These are phyloP conservation scores for Plectosphaerella cucumerina DNA, from an alignment of 2,329 filamentous ascomycete genomes.

Conservation along the genomic window DNA sequence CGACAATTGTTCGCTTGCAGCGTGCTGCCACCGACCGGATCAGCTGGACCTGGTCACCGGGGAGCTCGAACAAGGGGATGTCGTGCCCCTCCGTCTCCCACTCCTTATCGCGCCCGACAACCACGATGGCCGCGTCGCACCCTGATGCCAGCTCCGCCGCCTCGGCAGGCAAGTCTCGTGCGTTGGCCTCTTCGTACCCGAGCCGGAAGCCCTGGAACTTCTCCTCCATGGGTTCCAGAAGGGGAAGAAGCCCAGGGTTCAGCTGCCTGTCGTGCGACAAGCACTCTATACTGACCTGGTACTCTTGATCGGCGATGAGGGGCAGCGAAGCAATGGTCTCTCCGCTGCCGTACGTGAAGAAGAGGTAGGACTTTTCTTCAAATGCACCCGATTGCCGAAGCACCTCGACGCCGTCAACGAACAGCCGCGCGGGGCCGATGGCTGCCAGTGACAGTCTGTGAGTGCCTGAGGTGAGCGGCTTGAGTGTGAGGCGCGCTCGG, in stretches of 20 bases:
- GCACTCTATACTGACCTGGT: not conserved
- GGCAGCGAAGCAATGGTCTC: not conserved
- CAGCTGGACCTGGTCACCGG: constrained; percentile 7
- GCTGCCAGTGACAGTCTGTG: not conserved
- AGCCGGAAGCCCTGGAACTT: constrained; percentile 1
- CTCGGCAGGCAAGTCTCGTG: constrained; percentile 6
- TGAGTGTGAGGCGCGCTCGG: not conserved
- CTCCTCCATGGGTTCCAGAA: not conserved
- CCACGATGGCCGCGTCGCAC: constrained; percentile 1
- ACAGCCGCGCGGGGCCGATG: not conserved
- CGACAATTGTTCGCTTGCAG: constrained; percentile 9
- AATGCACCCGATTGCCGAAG: not conserved
- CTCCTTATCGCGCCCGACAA: constrained; percentile 3
- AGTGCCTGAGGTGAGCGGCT: not conserved
- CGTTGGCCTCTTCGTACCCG: constrained; percentile 10
- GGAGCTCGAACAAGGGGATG: not conserved
- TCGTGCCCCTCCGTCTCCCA: constrained; percentile 4
- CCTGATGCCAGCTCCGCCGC: constrained; percentile 8
- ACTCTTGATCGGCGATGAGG: not conserved
- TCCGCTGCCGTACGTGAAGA: not conserved
- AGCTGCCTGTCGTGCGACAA: not conserved
- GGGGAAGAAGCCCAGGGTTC: not conserved
- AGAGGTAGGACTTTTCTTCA: not conserved
- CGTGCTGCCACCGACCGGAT: constrained; percentile 8
- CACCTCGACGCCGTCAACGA: not conserved